Evolutionary conservation across 768 basidiomycete genomes (phyloP).

Genomic region (Tephrocybe sp.): DNA sequence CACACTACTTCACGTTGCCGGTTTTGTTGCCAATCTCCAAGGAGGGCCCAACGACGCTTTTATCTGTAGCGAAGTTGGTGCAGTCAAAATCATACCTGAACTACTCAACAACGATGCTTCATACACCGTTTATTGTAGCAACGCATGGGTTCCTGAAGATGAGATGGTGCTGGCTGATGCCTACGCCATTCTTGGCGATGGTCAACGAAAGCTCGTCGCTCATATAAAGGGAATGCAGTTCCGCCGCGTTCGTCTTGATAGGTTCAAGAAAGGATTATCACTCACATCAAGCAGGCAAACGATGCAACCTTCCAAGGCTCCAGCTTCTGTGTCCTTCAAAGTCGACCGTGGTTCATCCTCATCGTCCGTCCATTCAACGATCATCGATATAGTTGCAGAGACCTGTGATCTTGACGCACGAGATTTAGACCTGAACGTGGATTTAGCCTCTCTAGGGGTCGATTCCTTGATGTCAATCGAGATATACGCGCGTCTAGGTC

Average conservation of each 20-base stretch:
- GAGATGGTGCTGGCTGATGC: constrained; percentile 49
- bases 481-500: constrained; percentile 36
- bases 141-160: constrained; percentile 38
- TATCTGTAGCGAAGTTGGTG: constrained; percentile 58
- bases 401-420: constrained; percentile 37
- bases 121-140: constrained; percentile 53
- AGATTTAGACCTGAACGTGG: constrained; percentile 30
- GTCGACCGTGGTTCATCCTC: neutral
- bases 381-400: constrained; percentile 37
- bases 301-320: neutral
- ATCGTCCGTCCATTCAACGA: constrained; percentile 19
- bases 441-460: constrained; percentile 54
- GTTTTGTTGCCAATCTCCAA: constrained; percentile 64
- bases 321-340: constrained; percentile 2
- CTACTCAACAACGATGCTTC: constrained; percentile 35
- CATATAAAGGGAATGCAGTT: constrained; percentile 57
- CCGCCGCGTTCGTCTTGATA: constrained; percentile 48
- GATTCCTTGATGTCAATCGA: constrained; percentile 68
- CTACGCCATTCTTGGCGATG: constrained; percentile 41
- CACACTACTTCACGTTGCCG: constrained; percentile 65
- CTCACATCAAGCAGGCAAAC: constrained; percentile 24
- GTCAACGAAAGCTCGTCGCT: constrained; percentile 45
- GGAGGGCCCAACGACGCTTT: constrained; percentile 50
- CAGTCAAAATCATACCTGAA: constrained; percentile 43
- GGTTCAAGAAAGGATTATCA: constrained; percentile 44